A percentile compares a stretch with the other conserved stretches of the same genome.
Conservation (phyloP, 2,329 filamentous ascomycete species). For the Ceratocystis eucalypticola region DNA sequence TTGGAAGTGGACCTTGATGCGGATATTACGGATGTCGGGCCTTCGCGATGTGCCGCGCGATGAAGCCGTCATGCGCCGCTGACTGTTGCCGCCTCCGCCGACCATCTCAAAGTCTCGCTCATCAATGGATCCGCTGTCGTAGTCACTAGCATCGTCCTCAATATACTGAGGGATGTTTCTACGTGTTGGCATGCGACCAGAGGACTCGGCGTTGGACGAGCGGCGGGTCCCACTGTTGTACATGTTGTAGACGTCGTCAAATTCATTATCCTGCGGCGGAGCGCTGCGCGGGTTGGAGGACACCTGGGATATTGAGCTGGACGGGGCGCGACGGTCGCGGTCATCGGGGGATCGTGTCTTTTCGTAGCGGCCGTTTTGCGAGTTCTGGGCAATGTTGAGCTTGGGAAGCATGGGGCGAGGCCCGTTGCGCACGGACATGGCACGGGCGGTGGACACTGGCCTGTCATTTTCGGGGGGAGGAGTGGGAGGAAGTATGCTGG, state of each 20-base stretch:
- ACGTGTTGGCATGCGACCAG: conserved; percentile 30
- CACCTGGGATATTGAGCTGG: conserved; percentile 14
- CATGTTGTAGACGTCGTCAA: conserved; percentile 27
- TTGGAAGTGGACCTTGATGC: conserved; percentile 77
- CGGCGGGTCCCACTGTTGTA: conserved; percentile 28
- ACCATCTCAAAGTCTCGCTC: conserved; percentile 73
- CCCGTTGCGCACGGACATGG: conserved; percentile 47
- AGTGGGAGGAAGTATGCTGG: conserved; percentile 92
- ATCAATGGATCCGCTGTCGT: conserved; percentile 57
- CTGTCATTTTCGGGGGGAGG: conserved; percentile 84
- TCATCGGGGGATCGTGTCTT: conserved; percentile 38
- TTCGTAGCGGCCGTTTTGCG: conserved; percentile 41
- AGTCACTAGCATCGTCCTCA: conserved; percentile 60
- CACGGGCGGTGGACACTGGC: conserved; percentile 36
- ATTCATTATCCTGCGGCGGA: conserved; percentile 11
- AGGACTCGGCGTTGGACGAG: conserved; percentile 29
- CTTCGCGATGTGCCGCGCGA: conserved; percentile 43
- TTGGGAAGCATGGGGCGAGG: conserved; percentile 48
- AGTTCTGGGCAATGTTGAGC: conserved; percentile 47
- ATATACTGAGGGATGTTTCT: conserved; percentile 46
- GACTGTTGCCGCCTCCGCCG: conserved; percentile 29
- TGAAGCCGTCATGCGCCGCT: conserved; percentile 32
- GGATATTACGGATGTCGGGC: conserved; percentile 61
- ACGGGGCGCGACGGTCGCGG: conserved; percentile 8
- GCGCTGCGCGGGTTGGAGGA: conserved; percentile 19